phyloP scores from a whole-genome alignment of 306 rosid species.

The Amphicarpaea edgeworthii region DNA sequence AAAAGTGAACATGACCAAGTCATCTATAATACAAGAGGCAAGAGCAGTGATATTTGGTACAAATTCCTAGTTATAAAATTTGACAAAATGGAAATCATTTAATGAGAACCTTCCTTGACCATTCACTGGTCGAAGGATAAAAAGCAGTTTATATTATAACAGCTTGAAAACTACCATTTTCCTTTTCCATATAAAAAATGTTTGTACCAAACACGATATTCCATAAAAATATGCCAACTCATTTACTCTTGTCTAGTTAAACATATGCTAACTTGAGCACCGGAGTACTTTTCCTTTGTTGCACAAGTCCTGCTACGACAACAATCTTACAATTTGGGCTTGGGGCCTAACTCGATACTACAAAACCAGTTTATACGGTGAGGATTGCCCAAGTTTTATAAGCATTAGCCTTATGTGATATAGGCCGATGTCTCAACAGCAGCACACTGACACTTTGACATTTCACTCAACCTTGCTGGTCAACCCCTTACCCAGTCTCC shows the following conservation, averaged over 20 bases:
- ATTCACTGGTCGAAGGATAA: not conserved
- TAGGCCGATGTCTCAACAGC: too few species aligned
- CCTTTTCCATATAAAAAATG: too few species aligned
- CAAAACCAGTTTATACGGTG: not conserved
- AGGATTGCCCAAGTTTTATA: not conserved
- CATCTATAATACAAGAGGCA: not conserved
- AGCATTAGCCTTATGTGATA: too few species aligned
- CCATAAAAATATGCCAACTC: not conserved
- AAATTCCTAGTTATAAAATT: not conserved
- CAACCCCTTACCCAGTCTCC: not conserved
- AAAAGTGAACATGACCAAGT: slow-evolving; percentile 29
- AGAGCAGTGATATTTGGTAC: not conserved
- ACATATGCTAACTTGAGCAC: not conserved
- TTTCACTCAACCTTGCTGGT: not conserved
- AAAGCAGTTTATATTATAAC: not conserved
- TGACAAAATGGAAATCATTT: not conserved
- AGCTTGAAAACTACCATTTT: too few species aligned
- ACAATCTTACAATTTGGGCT: not conserved
- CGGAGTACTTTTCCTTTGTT: slow-evolving; percentile 3
- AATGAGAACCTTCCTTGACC: not conserved
- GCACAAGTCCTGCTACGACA: not conserved
- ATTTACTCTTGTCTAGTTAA: slow-evolving; percentile 14
- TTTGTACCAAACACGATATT: not conserved
- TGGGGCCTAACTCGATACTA: not conserved
- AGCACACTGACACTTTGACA: not conserved